Evolutionary conservation across 2,329 filamentous ascomycete species (phyloP).

Genomic region (Phialophora verrucosa): DNA sequence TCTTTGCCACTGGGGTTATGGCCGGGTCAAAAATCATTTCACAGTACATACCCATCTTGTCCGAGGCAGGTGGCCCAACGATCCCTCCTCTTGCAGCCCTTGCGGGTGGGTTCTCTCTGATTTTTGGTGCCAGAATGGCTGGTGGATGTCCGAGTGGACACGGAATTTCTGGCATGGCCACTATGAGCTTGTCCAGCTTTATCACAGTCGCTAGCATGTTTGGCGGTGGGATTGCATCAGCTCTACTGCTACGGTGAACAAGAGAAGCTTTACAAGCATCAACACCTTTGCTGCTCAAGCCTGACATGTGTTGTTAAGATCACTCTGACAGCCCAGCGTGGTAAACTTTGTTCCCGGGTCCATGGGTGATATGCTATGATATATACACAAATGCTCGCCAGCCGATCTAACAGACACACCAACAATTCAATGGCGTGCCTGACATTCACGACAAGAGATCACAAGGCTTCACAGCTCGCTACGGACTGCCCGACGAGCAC

Average conservation of each 20-base stretch:
- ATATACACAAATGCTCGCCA: neutral
- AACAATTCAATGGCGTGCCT: neutral
- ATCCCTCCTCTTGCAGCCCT: constrained; percentile 49
- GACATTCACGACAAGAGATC: neutral
- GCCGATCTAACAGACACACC: neutral
- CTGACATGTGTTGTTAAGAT: neutral
- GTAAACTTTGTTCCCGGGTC: neutral
- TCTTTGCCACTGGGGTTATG: constrained; percentile 62
- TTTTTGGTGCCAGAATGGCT: constrained; percentile 65
- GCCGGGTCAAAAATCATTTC: constrained; percentile 34
- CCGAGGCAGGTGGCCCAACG: constrained; percentile 15
- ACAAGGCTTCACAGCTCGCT: neutral
- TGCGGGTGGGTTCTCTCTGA: constrained; percentile 63
- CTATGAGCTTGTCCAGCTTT: constrained; percentile 66
- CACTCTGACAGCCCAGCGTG: too few species aligned
- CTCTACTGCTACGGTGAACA: constrained; percentile 23
- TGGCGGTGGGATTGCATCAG: constrained; percentile 54
- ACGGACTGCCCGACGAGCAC: neutral
- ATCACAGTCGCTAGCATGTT: constrained; percentile 66
- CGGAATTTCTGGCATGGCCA: constrained; percentile 70
- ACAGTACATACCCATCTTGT: constrained; percentile 27
- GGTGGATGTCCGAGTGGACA: constrained; percentile 73
- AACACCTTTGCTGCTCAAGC: neutral
- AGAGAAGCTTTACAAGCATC: neutral
- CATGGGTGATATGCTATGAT: neutral